Percentiles rank a stretch among this genome's conserved stretches.
Conservation (phyloP, 495 filamentous ascomycete species). For the Parathielavia appendiculata region DNA sequence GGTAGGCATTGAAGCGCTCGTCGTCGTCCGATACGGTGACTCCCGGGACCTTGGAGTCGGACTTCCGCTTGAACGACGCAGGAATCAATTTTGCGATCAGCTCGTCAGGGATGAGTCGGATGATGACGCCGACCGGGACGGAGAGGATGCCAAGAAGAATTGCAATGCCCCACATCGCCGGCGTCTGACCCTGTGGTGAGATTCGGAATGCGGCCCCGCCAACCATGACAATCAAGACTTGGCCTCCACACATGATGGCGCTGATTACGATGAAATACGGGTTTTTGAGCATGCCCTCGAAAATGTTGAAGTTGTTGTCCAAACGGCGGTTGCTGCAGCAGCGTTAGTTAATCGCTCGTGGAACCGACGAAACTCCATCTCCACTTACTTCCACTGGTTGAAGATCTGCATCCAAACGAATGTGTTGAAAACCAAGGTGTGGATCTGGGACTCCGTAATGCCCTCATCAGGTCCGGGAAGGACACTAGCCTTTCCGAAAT, state of each 20-base stretch:
- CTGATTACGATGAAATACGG: conserved; percentile 82
- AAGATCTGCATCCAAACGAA: conserved; percentile 98
- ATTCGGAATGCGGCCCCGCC: conserved; percentile 71
- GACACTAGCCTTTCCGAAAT: conserved; percentile 62
- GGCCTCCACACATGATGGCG: conserved; percentile 69
- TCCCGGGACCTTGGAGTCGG: conserved; percentile 41
- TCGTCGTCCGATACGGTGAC: conserved; percentile 70
- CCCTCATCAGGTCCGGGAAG: conserved; percentile 45
- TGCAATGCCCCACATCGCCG: conserved; percentile 70
- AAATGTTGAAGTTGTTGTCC: conserved; percentile 86
- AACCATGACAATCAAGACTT: conserved; percentile 75
- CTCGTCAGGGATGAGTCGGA: conserved; percentile 57
- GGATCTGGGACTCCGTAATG: conserved; percentile 45
- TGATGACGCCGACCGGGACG: conserved; percentile 65
- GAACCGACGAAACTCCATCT: not conserved
- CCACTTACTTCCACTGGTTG: conserved; percentile 81
- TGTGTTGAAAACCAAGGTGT: conserved; percentile 83
- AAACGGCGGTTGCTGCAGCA: conserved; percentile 66
- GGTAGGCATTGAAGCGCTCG: conserved; percentile 61
- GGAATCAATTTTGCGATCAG: conserved; percentile 62
- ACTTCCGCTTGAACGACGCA: conserved; percentile 61
- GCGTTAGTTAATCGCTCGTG: conserved; percentile 16
- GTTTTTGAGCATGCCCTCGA: conserved; percentile 72
- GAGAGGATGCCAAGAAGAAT: conserved; percentile 66
- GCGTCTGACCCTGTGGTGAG: conserved; percentile 49